Conservation (phyloP, 2,329 filamentous ascomycete genomes). For the Fusarium beomiforme region DNA sequence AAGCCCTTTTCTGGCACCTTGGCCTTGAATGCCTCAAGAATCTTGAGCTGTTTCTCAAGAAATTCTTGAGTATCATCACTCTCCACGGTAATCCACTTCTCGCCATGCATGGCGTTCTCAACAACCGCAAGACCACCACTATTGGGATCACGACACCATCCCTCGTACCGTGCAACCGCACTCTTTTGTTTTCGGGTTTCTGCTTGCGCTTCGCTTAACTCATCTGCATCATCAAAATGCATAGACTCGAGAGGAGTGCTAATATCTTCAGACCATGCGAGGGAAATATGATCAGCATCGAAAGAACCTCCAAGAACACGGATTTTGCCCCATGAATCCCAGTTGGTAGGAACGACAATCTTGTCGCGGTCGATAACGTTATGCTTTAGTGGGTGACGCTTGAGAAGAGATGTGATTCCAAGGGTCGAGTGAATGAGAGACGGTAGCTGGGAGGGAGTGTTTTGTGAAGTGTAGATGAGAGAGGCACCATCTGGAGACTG, state of each 20-base stretch:
- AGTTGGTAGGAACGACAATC: conserved; percentile 93
- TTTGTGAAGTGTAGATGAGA: conserved; percentile 84
- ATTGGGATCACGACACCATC: conserved; percentile 80
- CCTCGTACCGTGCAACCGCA: conserved; percentile 79
- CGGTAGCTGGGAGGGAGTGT: conserved; percentile 79
- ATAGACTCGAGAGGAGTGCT: conserved; percentile 60
- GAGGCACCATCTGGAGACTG: conserved; percentile 75
- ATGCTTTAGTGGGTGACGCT: conserved; percentile 81
- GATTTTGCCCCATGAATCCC: conserved; percentile 99
- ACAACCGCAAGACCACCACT: conserved; percentile 62
- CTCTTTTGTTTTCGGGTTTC: conserved; percentile 55
- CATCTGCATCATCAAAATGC: conserved; percentile 33
- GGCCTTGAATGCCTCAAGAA: conserved; percentile 73
- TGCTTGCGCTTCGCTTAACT: conserved; percentile 36
- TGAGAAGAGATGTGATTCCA: conserved; percentile 84
- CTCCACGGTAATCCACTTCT: conserved; percentile 47
- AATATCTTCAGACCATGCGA: conserved; percentile 87
- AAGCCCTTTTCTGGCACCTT: conserved; percentile 60
- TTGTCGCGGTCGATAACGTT: conserved; percentile 95
- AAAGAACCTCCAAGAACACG: conserved; percentile 90
- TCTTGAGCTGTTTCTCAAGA: conserved; percentile 76
- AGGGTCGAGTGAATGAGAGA: conserved; percentile 86
- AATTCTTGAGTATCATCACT: conserved; percentile 79
- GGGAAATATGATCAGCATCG: conserved; percentile 86
- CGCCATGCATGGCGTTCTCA: conserved; percentile 52